Base-by-base conservation (phyloP, 345 rosid genomes). In the Boechera divaricarpa region DNA sequence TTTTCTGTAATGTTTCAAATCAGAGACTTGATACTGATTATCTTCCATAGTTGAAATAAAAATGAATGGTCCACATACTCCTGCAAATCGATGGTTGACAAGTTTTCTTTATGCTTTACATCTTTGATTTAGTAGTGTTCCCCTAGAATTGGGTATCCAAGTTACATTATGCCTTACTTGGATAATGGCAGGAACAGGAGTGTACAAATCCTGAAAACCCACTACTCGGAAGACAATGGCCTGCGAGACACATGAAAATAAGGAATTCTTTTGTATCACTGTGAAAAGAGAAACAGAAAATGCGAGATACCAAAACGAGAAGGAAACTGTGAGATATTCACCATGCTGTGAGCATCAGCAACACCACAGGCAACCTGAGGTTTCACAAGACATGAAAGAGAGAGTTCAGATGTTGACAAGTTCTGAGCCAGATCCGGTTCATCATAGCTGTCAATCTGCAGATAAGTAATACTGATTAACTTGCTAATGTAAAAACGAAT, bases 281-380 rank as follows among this genome's bases (percentile, higher is more conserved):
- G 63, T 41, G 9, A 69, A 54, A 11, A 48, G 21, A 58, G 38
- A 7, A 39, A 63, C 55, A 53, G 31, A 41, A 52, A 58, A 7
- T 35, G 28, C 7, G 9, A 31, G 63, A 59, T 32, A 67, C 31
- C 5, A 41, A 59, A 73, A 13, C 0, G 0, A 67, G 6, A 42
- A 32, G 10, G 62, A 69, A 59, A 12, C 0, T 10, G 15, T 26
- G 67, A 49, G 38, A 63, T 72, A 56, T 21, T 67, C 60, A 95
- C 99, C 98, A 95, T 95, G 77, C 92, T 91, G 79, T 95, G 96
- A 67, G 98, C 91, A 83, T 93, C 94, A 82, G 94, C 86, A 39
- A 91, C 92, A 72, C 98, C 99, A 78, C 98, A 95, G 28, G 98
- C 97, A 85, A 91, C 90, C 81, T 87, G 98, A 73, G 97, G 94